These are phyloP conservation scores for Monilinia vaccinii-corymbosi DNA, from an alignment of 2,329 filamentous ascomycete species.

Conservation along the genomic window DNA sequence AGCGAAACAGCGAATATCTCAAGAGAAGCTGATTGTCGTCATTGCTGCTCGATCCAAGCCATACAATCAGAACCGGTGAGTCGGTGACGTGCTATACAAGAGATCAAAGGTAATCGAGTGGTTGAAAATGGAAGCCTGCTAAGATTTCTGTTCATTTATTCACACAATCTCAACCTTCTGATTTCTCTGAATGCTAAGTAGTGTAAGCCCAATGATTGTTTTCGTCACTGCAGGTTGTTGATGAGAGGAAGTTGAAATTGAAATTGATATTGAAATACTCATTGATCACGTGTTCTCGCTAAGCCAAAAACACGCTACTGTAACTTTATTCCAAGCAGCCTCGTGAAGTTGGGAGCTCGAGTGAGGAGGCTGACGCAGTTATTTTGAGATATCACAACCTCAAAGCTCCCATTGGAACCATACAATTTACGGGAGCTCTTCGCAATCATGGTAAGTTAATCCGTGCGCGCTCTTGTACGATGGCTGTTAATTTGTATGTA, in stretches of 20 bases:
- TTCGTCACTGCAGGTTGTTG: constrained; percentile 29
- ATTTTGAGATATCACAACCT: background rate
- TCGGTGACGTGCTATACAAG: constrained; percentile 1
- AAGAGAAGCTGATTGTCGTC: constrained; percentile 28
- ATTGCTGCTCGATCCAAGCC: constrained; percentile 14
- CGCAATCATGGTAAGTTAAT: constrained; percentile 25
- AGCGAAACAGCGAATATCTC: constrained; percentile 20
- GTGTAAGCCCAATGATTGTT: constrained; percentile 28
- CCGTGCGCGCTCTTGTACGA: background rate
- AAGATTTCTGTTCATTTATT: constrained; percentile 32
- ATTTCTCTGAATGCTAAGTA: constrained; percentile 21
- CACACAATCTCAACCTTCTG: constrained; percentile 27
- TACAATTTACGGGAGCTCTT: background rate
- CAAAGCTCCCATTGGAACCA: background rate
- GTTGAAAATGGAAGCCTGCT: constrained; percentile 20
- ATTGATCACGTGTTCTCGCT: background rate
- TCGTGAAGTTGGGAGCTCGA: background rate
- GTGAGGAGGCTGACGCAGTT: background rate
- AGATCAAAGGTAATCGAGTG: constrained; percentile 4
- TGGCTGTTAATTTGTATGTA: constrained; percentile 11
- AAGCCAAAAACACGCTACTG: constrained; percentile 2
- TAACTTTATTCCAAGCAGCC: constrained; percentile 8
- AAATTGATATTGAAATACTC: background rate
- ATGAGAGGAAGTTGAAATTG: constrained; percentile 8
- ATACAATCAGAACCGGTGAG: background rate